These are phyloP conservation scores for Glycine soja DNA, from an alignment of 306 rosid species.

Conservation along the genomic window DNA sequence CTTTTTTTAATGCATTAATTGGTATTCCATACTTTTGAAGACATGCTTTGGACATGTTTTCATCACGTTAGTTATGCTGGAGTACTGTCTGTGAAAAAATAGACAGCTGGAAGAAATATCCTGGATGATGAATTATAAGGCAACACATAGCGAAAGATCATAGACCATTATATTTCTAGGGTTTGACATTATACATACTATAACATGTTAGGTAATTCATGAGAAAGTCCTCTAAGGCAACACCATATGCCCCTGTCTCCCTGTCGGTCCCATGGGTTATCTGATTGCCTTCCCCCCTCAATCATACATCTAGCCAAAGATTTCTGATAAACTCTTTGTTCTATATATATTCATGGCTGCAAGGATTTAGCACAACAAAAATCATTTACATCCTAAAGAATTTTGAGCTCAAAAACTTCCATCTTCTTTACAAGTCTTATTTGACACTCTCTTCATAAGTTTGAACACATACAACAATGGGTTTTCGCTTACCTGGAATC, in stretches of 20 bases:
- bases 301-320: no score
- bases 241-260: constrained; percentile 24
- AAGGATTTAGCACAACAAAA: no score
- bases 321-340: no score
- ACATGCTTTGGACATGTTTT: constrained; percentile 40
- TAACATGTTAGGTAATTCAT: not conserved
- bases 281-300: no score
- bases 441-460: not conserved
- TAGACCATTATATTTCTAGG: not conserved
- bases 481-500: no score
- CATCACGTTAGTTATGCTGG: not conserved
- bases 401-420: not conserved
- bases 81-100: not conserved
- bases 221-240: constrained; percentile 38
- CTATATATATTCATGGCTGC: no score
- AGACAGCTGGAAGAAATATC: not conserved
- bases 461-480: no score
- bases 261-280: no score
- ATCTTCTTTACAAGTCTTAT: not conserved
- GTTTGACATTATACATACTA: not conserved
- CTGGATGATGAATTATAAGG: not conserved
- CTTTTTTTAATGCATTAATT: not conserved
- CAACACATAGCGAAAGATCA: not conserved
- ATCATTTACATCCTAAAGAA: constrained; percentile 11
- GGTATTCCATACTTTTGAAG: not conserved